Evolutionary conservation across 805 yeast species (phyloP).

Genomic region (Sungouiozyma ichnusensis): DNA sequence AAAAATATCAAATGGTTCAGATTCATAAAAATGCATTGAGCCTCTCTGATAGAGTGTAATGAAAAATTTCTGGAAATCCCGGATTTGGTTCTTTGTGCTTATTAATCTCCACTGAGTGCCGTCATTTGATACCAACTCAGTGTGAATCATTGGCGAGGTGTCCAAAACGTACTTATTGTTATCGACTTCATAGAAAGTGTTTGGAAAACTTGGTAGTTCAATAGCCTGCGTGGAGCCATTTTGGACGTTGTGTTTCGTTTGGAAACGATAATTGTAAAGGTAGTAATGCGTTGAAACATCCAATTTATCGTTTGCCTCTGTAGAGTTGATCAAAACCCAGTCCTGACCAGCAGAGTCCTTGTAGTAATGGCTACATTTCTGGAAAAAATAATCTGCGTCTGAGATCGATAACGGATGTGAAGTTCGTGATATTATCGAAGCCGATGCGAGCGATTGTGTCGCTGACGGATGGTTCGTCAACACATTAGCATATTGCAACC

Average conservation of each 20-base stretch:
- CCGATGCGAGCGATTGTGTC: not conserved
- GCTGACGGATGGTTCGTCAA: slow-evolving; percentile 1
- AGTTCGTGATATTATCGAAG: not conserved
- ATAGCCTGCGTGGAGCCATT: slow-evolving; percentile 1
- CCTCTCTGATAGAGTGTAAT: slow-evolving; percentile 13
- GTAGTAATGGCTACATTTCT: slow-evolving; percentile 22
- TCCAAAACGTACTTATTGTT: slow-evolving; percentile 19
- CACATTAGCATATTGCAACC: slow-evolving; percentile 25
- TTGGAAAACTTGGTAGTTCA: slow-evolving; percentile 18
- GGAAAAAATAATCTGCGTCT: slow-evolving; percentile 14
- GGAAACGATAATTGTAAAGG: slow-evolving; percentile 22
- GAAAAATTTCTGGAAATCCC: slow-evolving; percentile 1
- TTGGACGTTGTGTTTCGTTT: slow-evolving; percentile 7
- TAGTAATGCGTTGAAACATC: slow-evolving; percentile 22
- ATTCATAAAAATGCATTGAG: slow-evolving; percentile 44
- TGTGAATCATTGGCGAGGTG: slow-evolving; percentile 12
- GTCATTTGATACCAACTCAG: slow-evolving; percentile 23
- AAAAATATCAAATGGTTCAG: slow-evolving; percentile 78
- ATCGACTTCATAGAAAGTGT: slow-evolving; percentile 20
- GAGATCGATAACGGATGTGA: slow-evolving; percentile 7
- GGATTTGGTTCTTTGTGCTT: slow-evolving; percentile 16
- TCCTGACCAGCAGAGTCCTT: slow-evolving; percentile 10
- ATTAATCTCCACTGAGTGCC: slow-evolving; percentile 50
- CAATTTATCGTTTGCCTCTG: slow-evolving; percentile 10
- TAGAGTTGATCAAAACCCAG: slow-evolving; percentile 15